Conservation (phyloP, 2,329 filamentous ascomycete species). For the Sporothrix schenckii region DNA sequence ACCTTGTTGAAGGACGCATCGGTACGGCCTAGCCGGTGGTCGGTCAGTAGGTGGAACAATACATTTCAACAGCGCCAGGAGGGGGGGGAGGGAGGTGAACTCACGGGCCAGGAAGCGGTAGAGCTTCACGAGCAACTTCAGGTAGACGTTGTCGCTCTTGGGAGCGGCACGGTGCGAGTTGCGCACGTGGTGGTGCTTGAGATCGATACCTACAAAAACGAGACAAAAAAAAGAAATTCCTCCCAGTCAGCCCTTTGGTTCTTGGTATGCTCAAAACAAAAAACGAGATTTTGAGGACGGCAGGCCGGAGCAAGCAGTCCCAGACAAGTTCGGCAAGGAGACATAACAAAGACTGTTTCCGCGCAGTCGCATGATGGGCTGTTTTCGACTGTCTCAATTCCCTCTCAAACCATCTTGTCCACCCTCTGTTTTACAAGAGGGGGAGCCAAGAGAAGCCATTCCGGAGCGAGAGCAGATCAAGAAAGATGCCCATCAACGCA, state of each 20-base stretch:
- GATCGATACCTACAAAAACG: slow-evolving; percentile 67
- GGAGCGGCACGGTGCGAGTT: slow-evolving; percentile 85
- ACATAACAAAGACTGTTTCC: neutral
- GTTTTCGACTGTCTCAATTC: slow-evolving; percentile 29
- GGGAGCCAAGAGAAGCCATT: neutral
- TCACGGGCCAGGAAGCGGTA: slow-evolving; percentile 96
- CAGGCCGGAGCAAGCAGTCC: slow-evolving; percentile 19
- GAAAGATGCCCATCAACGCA: neutral
- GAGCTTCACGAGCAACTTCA: slow-evolving; percentile 96
- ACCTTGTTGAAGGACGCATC: slow-evolving; percentile 99
- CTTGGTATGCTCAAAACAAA: slow-evolving; percentile 63
- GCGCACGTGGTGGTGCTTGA: slow-evolving; percentile 70
- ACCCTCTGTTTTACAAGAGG: slow-evolving; percentile 24
- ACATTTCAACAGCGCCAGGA: neutral
- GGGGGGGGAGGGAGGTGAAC: slow-evolving; percentile 45
- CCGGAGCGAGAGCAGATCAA: slow-evolving; percentile 25
- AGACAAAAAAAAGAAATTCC: slow-evolving; percentile 40
- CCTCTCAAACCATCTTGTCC: neutral
- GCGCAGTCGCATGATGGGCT: neutral
- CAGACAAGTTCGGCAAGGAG: slow-evolving; percentile 10
- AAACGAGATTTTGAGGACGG: slow-evolving; percentile 27
- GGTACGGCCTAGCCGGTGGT: slow-evolving; percentile 71
- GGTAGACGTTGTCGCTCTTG: slow-evolving; percentile 98
- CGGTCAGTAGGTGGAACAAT: neutral
- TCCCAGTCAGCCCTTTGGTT: slow-evolving; percentile 60